Evolutionary conservation across 768 basidiomycete genomes (phyloP).

Genomic region (Termitomyces sp.): DNA sequence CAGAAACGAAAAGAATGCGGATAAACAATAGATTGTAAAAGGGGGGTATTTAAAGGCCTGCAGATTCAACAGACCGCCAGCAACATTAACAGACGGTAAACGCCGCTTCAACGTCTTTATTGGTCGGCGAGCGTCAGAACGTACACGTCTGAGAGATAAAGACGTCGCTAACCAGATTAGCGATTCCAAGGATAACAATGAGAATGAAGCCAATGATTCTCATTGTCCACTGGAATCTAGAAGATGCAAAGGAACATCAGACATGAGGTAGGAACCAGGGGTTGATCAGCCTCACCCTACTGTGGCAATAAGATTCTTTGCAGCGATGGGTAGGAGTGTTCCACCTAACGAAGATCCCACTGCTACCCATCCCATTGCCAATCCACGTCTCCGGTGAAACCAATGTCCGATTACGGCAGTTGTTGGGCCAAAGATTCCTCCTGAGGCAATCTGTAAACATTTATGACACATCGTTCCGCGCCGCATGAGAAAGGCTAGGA

Average conservation of each 20-base stretch:
- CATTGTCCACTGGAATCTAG: constrained; percentile 79
- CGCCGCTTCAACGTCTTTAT: constrained; percentile 45
- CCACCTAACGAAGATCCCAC: constrained; percentile 71
- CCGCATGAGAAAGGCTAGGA: constrained; percentile 31
- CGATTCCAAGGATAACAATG: constrained; percentile 45
- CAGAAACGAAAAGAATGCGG: constrained; percentile 57
- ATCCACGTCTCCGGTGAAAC: constrained; percentile 56
- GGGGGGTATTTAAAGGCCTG: constrained; percentile 48
- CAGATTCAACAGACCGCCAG: constrained; percentile 59
- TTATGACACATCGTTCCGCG: constrained; percentile 3
- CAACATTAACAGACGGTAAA: constrained; percentile 49
- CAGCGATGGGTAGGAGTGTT: constrained; percentile 61
- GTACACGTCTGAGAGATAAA: not conserved
- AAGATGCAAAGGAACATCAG: not conserved
- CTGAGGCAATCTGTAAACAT: constrained; percentile 40
- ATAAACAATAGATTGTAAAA: constrained; percentile 57
- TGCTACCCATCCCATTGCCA: constrained; percentile 61
- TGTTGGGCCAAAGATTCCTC: constrained; percentile 63
- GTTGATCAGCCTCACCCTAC: constrained; percentile 33
- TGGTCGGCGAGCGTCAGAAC: not conserved
- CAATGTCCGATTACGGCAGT: constrained; percentile 66
- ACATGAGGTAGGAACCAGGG: not conserved
- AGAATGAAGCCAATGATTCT: constrained; percentile 68
- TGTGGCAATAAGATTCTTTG: constrained; percentile 50
- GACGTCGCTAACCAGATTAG: constrained; percentile 44